Base-by-base conservation (phyloP, 2,329 filamentous ascomycete genomes). In the Pestalotiopsis sp. region DNA sequence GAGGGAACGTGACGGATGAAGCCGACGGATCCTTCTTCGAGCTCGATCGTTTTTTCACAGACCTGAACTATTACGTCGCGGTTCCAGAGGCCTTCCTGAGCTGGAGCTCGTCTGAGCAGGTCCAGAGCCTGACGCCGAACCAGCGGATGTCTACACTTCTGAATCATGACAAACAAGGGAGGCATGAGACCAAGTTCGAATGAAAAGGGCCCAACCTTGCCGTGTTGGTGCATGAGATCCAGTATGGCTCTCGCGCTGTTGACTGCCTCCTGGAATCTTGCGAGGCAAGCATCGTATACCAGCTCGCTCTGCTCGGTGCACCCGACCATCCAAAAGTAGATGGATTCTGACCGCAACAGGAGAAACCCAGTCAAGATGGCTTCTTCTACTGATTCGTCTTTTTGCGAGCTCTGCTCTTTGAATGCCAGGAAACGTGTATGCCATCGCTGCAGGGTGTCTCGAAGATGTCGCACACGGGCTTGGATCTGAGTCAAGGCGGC, bases 31-130 rank as follows among this genome's bases (percentile, higher is more conserved):
- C 62, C 62, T 40, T 65, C 62, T 20, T 65, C 62, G 40, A 65
- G 62, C 20, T 65, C 40, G 17, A 65, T 65, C 14, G 40, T 36
- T 20, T 40, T 45, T 52, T 65, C 40, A 38, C 40, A 23, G n/a
- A 65, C 62, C 40, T 65, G 62, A 25, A 65, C 40, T 23, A 65
- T 25, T 4, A 65, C 49, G 62, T 45, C 40, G 11, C 62, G 36
- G 20, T 65, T 65, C 62, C 62, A 65, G 12, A 65, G 62, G n/a
- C 62, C 40, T 52, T 65, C 62, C 20, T 65, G 62, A 13, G 36
- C 40, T n/a, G 62, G 62, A 11, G 62, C 62, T 7, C 62, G 27
- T n/a, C 40, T 36, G n/a, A 65, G 20, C 11, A 65, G 38, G 13
- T 13, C 62, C 23, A 65, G 36, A 20, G 62, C 62, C 45, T 25